Conservation (phyloP, 1,284 basidiomycete genomes). For the Hymenochaete sp. region DNA sequence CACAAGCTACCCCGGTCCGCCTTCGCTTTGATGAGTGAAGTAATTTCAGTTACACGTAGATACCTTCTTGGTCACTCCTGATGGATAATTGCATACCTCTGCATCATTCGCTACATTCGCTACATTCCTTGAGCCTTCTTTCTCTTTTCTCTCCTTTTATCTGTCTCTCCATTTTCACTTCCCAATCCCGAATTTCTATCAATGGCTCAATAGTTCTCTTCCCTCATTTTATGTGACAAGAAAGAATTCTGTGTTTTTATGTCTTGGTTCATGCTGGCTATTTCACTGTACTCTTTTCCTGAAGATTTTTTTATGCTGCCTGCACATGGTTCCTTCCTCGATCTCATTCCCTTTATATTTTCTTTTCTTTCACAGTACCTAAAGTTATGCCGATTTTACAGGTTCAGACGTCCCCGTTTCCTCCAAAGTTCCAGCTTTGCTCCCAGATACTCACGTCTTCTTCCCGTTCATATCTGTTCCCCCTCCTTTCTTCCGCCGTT, state of each 20-base stretch:
- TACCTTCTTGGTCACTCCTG: slow-evolving; percentile 6
- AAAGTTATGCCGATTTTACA: no score
- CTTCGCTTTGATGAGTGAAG: slow-evolving; percentile 8
- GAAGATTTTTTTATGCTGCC: no score
- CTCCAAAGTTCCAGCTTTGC: no score
- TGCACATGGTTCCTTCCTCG: no score
- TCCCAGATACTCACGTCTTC: no score
- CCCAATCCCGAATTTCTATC: background rate
- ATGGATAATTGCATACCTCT: slow-evolving; percentile 8
- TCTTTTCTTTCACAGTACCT: no score
- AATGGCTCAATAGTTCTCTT: background rate
- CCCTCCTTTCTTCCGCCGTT: background rate
- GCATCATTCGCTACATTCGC: slow-evolving; percentile 6
- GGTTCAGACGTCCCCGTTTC: no score
- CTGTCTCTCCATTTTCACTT: background rate
- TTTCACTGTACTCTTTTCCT: no score
- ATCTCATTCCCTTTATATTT: no score
- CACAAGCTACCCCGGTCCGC: slow-evolving; percentile 6
- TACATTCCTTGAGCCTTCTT: slow-evolving; percentile 1
- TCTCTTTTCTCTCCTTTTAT: slow-evolving; percentile 1
- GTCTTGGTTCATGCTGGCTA: no score
- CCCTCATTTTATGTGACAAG: no score
- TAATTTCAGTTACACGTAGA: slow-evolving; percentile 5
- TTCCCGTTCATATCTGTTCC: background rate
- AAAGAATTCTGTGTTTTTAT: no score